Evolutionary conservation across 441 rosid genomes (phyloP).

Genomic region (Macaranga tanarius): DNA sequence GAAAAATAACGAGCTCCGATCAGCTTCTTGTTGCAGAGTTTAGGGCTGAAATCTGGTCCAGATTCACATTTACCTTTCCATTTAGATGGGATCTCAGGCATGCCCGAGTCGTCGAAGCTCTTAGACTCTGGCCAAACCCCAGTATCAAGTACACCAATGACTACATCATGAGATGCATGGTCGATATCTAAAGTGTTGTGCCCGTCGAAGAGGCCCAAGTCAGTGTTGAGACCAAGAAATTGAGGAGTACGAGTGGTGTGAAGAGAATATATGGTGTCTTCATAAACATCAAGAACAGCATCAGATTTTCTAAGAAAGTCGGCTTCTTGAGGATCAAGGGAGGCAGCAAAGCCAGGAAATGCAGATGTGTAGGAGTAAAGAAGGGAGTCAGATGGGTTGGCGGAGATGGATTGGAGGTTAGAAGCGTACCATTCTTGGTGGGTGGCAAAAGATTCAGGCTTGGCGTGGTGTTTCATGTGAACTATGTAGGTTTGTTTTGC

Average conservation of each 20-base stretch:
- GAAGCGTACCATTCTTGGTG: slow-evolving; percentile 74
- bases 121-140: slow-evolving; percentile 92
- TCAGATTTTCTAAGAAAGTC: slow-evolving; percentile 47
- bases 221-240: slow-evolving; percentile 63
- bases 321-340: slow-evolving; percentile 51
- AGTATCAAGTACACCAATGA: slow-evolving; percentile 78
- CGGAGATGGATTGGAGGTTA: slow-evolving; percentile 44
- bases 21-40: slow-evolving; percentile 71
- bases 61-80: slow-evolving; percentile 80
- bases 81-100: slow-evolving; percentile 59
- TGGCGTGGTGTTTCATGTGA: slow-evolving; percentile 54
- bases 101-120: slow-evolving; percentile 59
- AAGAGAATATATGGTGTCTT: slow-evolving; percentile 65
- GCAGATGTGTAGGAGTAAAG: slow-evolving; percentile 64
- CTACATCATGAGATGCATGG: slow-evolving; percentile 46
- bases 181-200: slow-evolving; percentile 38
- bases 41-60: slow-evolving; percentile 59
- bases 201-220: slow-evolving; percentile 47
- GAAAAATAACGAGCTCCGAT: slow-evolving; percentile 80
- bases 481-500: slow-evolving; percentile 67
- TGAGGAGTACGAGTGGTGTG: slow-evolving; percentile 78
- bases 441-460: slow-evolving; percentile 52
- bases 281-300: slow-evolving; percentile 63
- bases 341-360: slow-evolving; percentile 81
- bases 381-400: slow-evolving; percentile 41